These are phyloP conservation scores for Capsaspora owczarzaki DNA, from an alignment of 78 protist species.

Conservation along the genomic window DNA sequence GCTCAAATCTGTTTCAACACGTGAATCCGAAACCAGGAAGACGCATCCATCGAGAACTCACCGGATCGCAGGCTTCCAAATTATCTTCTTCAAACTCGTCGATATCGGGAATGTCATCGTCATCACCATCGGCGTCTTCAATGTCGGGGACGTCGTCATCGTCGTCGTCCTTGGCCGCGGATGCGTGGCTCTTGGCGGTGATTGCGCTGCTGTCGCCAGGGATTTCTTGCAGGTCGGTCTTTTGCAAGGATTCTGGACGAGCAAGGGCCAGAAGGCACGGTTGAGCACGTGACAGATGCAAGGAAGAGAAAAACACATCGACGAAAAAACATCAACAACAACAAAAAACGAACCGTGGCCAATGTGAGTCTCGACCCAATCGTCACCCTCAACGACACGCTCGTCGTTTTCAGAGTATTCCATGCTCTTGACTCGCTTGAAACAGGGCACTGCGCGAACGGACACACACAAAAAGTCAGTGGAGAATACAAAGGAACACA, in stretches of 20 bases:
- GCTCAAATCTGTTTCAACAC: too few species aligned
- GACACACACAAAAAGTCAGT: neutral
- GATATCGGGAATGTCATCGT: constrained; percentile 70
- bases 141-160: constrained; percentile 17
- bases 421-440: constrained; percentile 7
- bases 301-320: too few species aligned
- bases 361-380: constrained; percentile 41
- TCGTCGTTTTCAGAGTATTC: constrained; percentile 18
- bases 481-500: neutral
- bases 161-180: constrained; percentile 32
- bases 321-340: too few species aligned
- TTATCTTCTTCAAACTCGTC: constrained; percentile 64
- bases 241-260: too few species aligned
- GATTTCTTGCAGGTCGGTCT: too few species aligned
- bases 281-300: too few species aligned
- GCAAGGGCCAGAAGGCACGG: too few species aligned
- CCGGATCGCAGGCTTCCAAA: constrained; percentile 41
- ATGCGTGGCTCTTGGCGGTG: neutral
- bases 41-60: neutral
- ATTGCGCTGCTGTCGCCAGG: neutral
- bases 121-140: constrained; percentile 23
- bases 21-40: neutral
- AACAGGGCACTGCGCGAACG: constrained; percentile 14
- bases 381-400: constrained; percentile 11
- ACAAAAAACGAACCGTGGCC: too few species aligned